Percentiles rank a stretch among this genome's conserved stretches.
Evolutionary conservation across 1,284 basidiomycete genomes (phyloP).

Genomic region (Apiotrichum sp.): DNA sequence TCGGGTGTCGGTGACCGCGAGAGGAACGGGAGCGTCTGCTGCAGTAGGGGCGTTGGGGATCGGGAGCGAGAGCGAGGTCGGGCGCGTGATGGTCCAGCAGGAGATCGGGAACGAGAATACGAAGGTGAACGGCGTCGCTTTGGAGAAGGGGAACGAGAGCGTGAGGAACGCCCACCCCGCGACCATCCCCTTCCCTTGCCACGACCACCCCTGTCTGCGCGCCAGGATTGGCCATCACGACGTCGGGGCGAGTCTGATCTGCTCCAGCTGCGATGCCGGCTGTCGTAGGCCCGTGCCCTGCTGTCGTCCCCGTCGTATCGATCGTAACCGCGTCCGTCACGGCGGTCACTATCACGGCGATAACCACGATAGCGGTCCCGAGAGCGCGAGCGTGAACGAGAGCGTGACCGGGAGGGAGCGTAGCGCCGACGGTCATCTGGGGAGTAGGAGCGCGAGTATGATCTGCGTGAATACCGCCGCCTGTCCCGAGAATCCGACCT

Average conservation of each 20-base stretch:
- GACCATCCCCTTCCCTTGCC: too few species aligned
- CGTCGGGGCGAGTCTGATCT: background rate
- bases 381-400: conserved; percentile 5
- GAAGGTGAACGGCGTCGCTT: background rate
- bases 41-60: conserved; percentile 6
- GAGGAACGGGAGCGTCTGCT: conserved; percentile 13
- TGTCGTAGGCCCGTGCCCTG: background rate
- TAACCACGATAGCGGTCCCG: conserved; percentile 2
- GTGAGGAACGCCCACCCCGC: background rate
- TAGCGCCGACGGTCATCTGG: background rate
- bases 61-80: background rate
- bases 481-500: conserved; percentile 5
- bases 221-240: background rate
- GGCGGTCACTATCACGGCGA: background rate
- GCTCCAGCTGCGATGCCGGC: background rate
- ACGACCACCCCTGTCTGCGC: too few species aligned
- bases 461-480: too few species aligned
- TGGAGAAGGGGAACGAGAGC: conserved; percentile 2
- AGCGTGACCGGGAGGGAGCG: conserved; percentile 1
- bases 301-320: background rate
- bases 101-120: background rate
- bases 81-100: background rate
- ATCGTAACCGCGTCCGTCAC: background rate
- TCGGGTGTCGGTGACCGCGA: conserved; percentile 25
- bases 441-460: background rate